These are phyloP conservation scores for Dactylellina cionopaga DNA, from an alignment of 2,329 filamentous ascomycete genomes.

Conservation along the genomic window DNA sequence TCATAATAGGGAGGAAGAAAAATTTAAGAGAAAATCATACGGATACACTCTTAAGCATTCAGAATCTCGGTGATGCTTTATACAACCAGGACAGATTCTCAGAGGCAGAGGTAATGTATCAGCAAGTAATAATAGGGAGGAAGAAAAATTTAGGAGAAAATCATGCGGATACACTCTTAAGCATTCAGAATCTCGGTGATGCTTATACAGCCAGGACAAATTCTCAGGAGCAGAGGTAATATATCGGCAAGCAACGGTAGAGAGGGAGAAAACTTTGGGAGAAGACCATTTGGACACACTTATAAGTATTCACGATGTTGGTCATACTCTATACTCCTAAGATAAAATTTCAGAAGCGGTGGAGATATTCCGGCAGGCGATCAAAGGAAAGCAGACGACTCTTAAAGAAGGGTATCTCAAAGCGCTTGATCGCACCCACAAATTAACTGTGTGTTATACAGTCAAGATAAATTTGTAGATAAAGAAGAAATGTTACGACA, in stretches of 20 bases:
- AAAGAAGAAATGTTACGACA: too few species aligned
- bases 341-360: neutral
- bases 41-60: neutral
- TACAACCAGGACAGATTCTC: neutral
- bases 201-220: neutral
- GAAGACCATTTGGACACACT: too few species aligned
- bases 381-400: too few species aligned
- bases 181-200: neutral
- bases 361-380: too few species aligned
- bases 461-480: too few species aligned
- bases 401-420: too few species aligned
- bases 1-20: neutral
- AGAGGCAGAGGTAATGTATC: neutral
- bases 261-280: neutral
- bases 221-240: neutral
- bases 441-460: too few species aligned
- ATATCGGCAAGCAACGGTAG: neutral
- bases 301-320: neutral
- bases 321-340: neutral
- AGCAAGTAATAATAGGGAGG: neutral
- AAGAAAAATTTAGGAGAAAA: neutral
- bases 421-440: too few species aligned
- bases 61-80: neutral
- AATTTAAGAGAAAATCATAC: neutral
- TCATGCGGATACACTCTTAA: neutral